Conservation (phyloP, 1,139 yeast species). For the Sporopachydermia cereana region DNA sequence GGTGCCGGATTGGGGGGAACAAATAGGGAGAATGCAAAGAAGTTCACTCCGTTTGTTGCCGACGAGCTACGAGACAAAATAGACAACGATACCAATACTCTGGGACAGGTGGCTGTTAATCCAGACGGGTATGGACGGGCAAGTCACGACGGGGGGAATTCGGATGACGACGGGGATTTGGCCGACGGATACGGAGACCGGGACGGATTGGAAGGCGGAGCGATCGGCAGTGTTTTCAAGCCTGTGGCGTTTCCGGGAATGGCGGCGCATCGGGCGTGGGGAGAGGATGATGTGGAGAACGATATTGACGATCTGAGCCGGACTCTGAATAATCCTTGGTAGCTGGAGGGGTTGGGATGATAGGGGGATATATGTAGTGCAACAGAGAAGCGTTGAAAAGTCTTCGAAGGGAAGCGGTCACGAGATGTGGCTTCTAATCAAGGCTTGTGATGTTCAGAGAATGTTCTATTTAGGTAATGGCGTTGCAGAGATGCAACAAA, state of each 20-base stretch:
- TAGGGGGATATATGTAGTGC: no score
- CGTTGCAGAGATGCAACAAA: no score
- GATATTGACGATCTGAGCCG: constrained; percentile 4
- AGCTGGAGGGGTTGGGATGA: not conserved
- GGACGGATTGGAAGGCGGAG: constrained; percentile 10
- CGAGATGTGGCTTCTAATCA: no score
- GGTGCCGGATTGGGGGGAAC: constrained; percentile 31
- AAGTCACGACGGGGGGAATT: constrained; percentile 1
- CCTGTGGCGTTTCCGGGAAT: constrained; percentile 18
- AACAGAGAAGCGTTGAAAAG: no score
- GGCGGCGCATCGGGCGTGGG: constrained; percentile 20
- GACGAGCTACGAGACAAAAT: constrained; percentile 27
- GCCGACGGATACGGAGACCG: constrained; percentile 7
- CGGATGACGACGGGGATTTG: constrained; percentile 8
- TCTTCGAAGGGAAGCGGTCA: no score
- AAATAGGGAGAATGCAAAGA: constrained; percentile 22
- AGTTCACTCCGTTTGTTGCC: constrained; percentile 28
- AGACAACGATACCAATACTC: constrained; percentile 15
- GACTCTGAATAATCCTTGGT: constrained; percentile 5
- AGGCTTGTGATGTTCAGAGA: no score
- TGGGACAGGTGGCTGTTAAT: not conserved
- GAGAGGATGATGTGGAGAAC: constrained; percentile 16
- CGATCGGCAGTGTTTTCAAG: constrained; percentile 12
- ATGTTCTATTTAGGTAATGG: no score
- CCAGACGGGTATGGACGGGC: not conserved